Conservation (phyloP, 1,139 yeast genomes). For the Geotrichum phurueaensis region DNA sequence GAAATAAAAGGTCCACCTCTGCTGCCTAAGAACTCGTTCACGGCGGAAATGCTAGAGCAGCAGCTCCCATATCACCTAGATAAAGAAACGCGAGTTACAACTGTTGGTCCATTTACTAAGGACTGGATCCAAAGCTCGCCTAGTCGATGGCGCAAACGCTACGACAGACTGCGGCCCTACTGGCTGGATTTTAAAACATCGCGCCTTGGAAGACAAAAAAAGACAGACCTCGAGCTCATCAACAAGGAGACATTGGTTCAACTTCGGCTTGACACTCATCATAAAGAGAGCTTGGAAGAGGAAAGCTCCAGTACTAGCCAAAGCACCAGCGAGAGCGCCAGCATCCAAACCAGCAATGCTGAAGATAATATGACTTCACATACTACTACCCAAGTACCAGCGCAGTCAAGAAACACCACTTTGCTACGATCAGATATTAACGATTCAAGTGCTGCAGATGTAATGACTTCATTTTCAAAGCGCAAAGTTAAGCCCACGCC, state of each 20-base stretch:
- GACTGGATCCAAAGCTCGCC: conserved; percentile 43
- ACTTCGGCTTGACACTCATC: neutral
- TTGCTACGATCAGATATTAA: neutral
- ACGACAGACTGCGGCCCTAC: neutral
- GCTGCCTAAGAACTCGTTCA: conserved; percentile 46
- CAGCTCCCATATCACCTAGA: conserved; percentile 48
- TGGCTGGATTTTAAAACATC: neutral
- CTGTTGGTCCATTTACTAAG: conserved; percentile 62
- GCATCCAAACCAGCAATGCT: neutral
- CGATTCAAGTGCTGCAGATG: neutral
- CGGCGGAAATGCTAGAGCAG: conserved; percentile 58
- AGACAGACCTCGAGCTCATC: conserved; percentile 2
- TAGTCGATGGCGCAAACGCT: conserved; percentile 7
- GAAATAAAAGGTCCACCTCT: conserved; percentile 3
- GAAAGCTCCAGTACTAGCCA: no score
- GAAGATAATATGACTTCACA: neutral
- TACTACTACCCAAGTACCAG: neutral
- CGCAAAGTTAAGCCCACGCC: neutral
- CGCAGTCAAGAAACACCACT: neutral
- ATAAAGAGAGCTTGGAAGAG: neutral
- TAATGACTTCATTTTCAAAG: neutral
- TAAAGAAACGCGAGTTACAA: conserved; percentile 44
- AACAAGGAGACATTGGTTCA: conserved; percentile 4
- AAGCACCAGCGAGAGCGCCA: neutral
- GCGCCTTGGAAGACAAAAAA: neutral